Evolutionary conservation across 2,329 filamentous ascomycete genomes (phyloP).

Genomic region (Lecanicillium sp.): DNA sequence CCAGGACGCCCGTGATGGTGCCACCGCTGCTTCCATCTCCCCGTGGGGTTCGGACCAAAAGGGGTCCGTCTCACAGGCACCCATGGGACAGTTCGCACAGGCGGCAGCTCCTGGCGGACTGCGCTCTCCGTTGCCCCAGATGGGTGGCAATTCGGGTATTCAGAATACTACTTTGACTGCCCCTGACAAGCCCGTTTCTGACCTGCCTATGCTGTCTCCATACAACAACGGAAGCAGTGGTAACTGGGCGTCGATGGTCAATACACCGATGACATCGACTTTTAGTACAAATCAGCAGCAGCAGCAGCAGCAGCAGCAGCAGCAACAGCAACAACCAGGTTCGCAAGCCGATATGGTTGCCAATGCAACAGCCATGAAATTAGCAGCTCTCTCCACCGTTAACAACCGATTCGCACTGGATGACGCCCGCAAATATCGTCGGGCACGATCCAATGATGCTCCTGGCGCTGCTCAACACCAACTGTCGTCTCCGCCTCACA

Average conservation of each 20-base stretch:
- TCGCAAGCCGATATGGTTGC: conserved; percentile 92
- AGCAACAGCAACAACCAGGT: neutral
- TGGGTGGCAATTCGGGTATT: conserved; percentile 61
- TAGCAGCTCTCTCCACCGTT: conserved; percentile 91
- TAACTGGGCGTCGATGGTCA: conserved; percentile 98
- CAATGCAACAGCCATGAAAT: conserved; percentile 97
- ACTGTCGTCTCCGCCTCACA: conserved; percentile 49
- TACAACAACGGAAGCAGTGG: conserved; percentile 65
- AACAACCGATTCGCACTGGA: conserved; percentile 97
- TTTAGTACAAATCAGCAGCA: conserved; percentile 52
- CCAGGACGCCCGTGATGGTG: conserved; percentile 23
- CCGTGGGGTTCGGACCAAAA: conserved; percentile 66
- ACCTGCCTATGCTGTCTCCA: conserved; percentile 80
- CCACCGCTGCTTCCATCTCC: conserved; percentile 39
- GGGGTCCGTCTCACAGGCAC: conserved; percentile 67
- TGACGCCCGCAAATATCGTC: conserved; percentile 92
- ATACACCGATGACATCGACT: conserved; percentile 88
- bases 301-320: conserved; percentile 34
- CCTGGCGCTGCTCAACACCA: conserved; percentile 48
- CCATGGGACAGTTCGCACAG: conserved; percentile 94
- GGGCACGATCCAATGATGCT: conserved; percentile 81
- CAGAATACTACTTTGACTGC: conserved; percentile 78
- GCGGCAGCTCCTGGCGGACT: conserved; percentile 65
- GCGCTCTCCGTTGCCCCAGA: conserved; percentile 69
- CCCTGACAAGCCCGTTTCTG: conserved; percentile 55